phyloP scores from a whole-genome alignment of 2,329 filamentous ascomycete species.

The Fusarium proliferatum region DNA sequence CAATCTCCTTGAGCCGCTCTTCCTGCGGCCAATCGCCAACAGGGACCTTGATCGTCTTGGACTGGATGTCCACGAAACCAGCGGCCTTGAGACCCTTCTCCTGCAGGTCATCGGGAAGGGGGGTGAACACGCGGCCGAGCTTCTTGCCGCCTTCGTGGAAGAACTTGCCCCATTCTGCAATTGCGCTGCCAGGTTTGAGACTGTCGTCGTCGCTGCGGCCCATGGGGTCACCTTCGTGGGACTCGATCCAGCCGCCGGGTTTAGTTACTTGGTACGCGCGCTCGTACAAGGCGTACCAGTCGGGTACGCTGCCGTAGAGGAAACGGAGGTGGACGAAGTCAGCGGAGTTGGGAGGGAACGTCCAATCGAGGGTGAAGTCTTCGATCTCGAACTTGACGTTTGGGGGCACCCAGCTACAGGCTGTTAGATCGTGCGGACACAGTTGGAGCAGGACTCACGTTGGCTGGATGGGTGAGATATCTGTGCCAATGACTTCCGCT shows the following conservation, averaged over 20 bases:
- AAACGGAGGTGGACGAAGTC: constrained; percentile 71
- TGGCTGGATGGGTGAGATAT: constrained; percentile 68
- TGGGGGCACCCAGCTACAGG: constrained; percentile 51
- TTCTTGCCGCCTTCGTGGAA: constrained; percentile 45
- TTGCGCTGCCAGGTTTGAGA: constrained; percentile 43
- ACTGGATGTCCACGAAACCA: constrained; percentile 35
- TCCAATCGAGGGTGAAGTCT: constrained; percentile 48
- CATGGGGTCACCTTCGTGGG: constrained; percentile 45
- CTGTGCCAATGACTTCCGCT: constrained; percentile 61
- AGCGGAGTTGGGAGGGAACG: constrained; percentile 52
- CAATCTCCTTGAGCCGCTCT: constrained; percentile 30
- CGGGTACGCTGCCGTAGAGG: constrained; percentile 65
- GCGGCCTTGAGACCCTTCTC: constrained; percentile 34
- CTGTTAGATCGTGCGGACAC: neutral
- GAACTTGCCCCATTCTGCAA: constrained; percentile 43
- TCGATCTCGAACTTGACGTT: constrained; percentile 57
- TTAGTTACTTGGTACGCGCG: constrained; percentile 63
- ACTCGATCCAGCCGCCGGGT: constrained; percentile 63
- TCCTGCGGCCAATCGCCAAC: constrained; percentile 38
- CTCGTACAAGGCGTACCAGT: constrained; percentile 65
- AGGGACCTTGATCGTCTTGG: constrained; percentile 37
- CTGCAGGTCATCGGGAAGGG: constrained; percentile 18
- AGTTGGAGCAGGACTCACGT: constrained; percentile 36
- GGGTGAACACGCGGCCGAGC: constrained; percentile 46
- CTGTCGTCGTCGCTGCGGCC: constrained; percentile 47